Evolutionary conservation across 768 basidiomycete genomes (phyloP), one percentile per base, ranked within the genome.

Genomic region (Termitomyces titanicus): DNA sequence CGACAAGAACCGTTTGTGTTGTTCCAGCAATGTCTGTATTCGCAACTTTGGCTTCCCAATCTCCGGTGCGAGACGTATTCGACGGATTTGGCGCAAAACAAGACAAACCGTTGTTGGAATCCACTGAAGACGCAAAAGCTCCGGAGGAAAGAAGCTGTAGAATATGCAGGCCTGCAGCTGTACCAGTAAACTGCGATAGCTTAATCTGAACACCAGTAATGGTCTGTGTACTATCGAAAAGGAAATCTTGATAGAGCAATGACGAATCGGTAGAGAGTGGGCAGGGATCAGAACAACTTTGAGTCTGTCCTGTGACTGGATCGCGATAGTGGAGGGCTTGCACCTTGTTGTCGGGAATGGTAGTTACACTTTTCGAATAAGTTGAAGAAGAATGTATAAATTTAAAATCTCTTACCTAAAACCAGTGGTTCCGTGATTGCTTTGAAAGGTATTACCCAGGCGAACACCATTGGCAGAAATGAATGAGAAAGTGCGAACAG

Each of bases 131-230:
- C 12, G 88, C 92, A 63, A 90, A 95, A 15, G 94, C 89, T 56
- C 96, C 97, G 17, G 92, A 87, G 3, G 93, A 94, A 18, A 99
- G 83, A 15, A 98, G 75, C 64, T 98, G 93, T n/a, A 98, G 68
- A 48, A 97, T 77, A 67, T 96, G 94, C 33, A 99, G 72, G 40
- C 95, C 97, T 3, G 92, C 82, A 8, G 84, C 82, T 9, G 75
- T 70, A 35, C 94, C 96, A 43, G 74, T 79, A 80, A 88, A 96
- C 45, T 77, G 72, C 8, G 86, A 83, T 18, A 98, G 75, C 52
- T 84, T 88, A 64, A 99, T 76, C 69, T 95, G 88, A 58, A 97
- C 83, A 47, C 97, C 97, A 6, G 94, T 97, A 62, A 98, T 81
- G n/a, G 77, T 72, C 33, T 82, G 66, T 6, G 80, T 67, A 25